Evolutionary conservation across 805 yeast genomes (phyloP), one percentile per base, ranked within the genome.

Genomic region (Millerozyma acaciae): DNA sequence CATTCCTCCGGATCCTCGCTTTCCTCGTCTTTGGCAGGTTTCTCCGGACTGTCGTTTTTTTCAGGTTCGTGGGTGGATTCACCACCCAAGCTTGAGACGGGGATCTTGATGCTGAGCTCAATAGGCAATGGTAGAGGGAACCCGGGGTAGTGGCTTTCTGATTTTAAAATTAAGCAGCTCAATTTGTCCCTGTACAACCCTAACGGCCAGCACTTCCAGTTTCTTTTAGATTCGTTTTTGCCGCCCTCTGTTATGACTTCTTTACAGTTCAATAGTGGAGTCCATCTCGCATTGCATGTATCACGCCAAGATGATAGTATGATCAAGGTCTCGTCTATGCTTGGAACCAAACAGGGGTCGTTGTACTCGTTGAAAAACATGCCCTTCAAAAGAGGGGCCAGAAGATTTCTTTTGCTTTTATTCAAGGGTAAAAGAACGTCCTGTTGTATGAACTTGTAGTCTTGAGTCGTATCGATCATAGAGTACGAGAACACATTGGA

Each of bases 331-430:
- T 87, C 87, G 42, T 81, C 88, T 20, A 70, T 65, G n/a, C 94
- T 96, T 0, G 63, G 56, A 35, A 80, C 83, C 5, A 89, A 55
- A 42, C 93, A 84, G 1, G 98, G 98, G 55, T 90, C 97, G 14
- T 95, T 95, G 48, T 75, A 80, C 28, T 80, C 80, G 26, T 86
- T 82, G 65, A 90, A 93, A 50, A 93, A 88, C n/a, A 85, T 54
- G 2, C 89, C 81, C 42, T 75, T 76, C 43, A 83, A 56, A 36
- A 65, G 59, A 47, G 62, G 70, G 50, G 42, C 23, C 53, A 39
- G 4, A 34, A 40, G 33, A 47, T 65, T 45, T 35, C 39, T 40
- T 2, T 34, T 27, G 4, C 39, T 32, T 20, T 39, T 38, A 28
- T 45, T 49, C 24, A 69, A 49, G 5, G 73, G 72, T 25, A 69